phyloP scores from a whole-genome alignment of 1,139 yeast genomes.

The Candida albicans region DNA sequence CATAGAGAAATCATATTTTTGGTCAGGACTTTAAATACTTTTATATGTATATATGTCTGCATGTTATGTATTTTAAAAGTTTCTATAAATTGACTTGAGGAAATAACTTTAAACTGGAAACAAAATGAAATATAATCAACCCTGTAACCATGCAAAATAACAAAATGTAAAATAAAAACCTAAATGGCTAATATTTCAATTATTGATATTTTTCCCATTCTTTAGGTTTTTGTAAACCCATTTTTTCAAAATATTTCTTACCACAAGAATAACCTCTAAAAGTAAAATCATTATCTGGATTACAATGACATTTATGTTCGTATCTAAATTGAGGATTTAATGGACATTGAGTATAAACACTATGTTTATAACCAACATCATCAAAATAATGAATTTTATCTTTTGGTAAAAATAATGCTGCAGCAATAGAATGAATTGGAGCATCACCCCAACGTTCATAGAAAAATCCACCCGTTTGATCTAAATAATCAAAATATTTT shows the following conservation, averaged over 20 bases:
- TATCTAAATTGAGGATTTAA: slow-evolving; percentile 44
- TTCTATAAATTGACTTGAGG: too few species aligned
- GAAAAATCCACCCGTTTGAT: slow-evolving; percentile 80
- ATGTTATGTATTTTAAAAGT: too few species aligned
- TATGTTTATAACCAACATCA: slow-evolving; percentile 81
- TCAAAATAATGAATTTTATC: slow-evolving; percentile 74
- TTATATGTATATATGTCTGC: neutral
- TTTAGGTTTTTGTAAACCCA: slow-evolving; percentile 42
- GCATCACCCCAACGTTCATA: slow-evolving; percentile 98
- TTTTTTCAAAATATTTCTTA: slow-evolving; percentile 47
- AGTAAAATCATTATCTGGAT: slow-evolving; percentile 52
- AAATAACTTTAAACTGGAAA: too few species aligned
- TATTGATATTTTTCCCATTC: slow-evolving; percentile 36
- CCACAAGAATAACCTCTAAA: slow-evolving; percentile 58
- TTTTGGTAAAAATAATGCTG: slow-evolving; percentile 64
- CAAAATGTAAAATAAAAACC: neutral
- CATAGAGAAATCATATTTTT: slow-evolving; percentile 21
- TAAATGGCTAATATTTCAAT: too few species aligned
- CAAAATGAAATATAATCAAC: too few species aligned
- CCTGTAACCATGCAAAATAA: too few species aligned
- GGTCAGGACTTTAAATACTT: slow-evolving; percentile 17
- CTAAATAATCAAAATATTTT: slow-evolving; percentile 69
- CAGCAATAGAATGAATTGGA: slow-evolving; percentile 85
- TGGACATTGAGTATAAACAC: slow-evolving; percentile 60
- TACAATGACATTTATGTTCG: slow-evolving; percentile 50